Evolutionary conservation across 148 eudicot genomes (phyloP), one percentile per base, ranked within the genome.

Genomic region (Chenopodium album): DNA sequence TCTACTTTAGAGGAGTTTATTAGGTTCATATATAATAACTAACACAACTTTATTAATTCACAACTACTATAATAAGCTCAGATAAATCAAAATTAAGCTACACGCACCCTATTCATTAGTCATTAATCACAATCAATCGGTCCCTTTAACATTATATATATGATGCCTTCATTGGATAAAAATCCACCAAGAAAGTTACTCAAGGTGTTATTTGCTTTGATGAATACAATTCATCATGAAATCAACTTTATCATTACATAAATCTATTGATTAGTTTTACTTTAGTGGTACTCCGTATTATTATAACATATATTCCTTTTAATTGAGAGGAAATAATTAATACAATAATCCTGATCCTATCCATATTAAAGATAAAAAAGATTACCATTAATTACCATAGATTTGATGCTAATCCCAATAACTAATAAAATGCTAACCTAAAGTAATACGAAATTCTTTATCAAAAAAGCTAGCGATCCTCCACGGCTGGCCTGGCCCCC

Each of bases 171-270:
- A 56, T 56, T 56, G 62, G 62, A 63, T 48, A 59, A 41, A 41
- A 41, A 48, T 76, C 63, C 78, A 78, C 41, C 78, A 31, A 34
- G 37, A 82, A 76, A 76, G 59, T 11, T 69, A 76, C 71, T 82
- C 69, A 56, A 82, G 84, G 84, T 76, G 75, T 82, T 82, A 82
- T 56, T 76, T 82, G 76, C 84, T 76, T 82, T 82, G 75, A 76
- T 68, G 56, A 52, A 48, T 20, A 74, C 19, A 48, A 34, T 52
- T 46, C 79, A 68, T 70, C 80, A 76, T 82, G 26, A 70, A 37
- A 62, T 54, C 56, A 14, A 54, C 65, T 75, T 65, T 68, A 76
- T 16, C 73, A 50, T 37, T 47, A 37, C 54, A 17, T n/a, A 47
- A 48, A 73, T 48, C 8, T 12, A 47, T 13, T 4, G 32, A 73